phyloP scores from a whole-genome alignment of 768 basidiomycete genomes.

The Mycena amicta region DNA sequence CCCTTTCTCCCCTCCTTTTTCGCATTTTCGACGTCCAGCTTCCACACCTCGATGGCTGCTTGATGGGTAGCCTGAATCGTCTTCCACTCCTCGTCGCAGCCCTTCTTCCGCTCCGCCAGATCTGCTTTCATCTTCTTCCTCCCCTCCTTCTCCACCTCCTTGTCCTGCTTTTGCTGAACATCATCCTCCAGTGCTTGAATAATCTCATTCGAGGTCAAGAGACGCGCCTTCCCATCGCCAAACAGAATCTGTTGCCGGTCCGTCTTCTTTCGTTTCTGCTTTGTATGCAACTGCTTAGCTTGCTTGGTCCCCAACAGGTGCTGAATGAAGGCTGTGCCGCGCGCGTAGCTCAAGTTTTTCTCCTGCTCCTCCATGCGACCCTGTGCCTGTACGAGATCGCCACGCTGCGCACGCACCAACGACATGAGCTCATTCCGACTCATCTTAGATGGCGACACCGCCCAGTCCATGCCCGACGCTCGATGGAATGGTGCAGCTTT shows the following conservation, averaged over 20 bases:
- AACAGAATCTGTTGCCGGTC: not conserved
- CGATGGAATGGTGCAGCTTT: not conserved
- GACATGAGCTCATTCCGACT: not conserved
- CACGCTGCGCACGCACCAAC: not conserved
- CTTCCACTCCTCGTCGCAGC: not conserved
- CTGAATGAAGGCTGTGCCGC: not conserved
- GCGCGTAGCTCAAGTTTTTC: not conserved
- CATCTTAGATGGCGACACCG: not conserved
- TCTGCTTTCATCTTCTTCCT: slow-evolving; percentile 38
- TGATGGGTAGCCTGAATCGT: not conserved
- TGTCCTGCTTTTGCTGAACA: not conserved
- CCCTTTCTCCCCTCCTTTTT: not conserved
- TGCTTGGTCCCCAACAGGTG: not conserved
- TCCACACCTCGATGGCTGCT: not conserved
- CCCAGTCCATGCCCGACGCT: not conserved
- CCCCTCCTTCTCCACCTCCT: slow-evolving; percentile 34
- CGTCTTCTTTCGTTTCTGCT: slow-evolving; percentile 47
- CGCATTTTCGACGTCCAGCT: not conserved
- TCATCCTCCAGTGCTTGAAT: not conserved
- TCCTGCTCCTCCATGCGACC: not conserved
- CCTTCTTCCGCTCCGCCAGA: not conserved
- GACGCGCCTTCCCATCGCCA: not conserved
- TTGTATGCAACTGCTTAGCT: not conserved
- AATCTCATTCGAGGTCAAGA: slow-evolving; percentile 46
- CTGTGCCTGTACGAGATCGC: not conserved